Evolutionary conservation across 345 rosid species (phyloP), one percentile per base, ranked within the genome.

Genomic region (Lepidium aucheri): DNA sequence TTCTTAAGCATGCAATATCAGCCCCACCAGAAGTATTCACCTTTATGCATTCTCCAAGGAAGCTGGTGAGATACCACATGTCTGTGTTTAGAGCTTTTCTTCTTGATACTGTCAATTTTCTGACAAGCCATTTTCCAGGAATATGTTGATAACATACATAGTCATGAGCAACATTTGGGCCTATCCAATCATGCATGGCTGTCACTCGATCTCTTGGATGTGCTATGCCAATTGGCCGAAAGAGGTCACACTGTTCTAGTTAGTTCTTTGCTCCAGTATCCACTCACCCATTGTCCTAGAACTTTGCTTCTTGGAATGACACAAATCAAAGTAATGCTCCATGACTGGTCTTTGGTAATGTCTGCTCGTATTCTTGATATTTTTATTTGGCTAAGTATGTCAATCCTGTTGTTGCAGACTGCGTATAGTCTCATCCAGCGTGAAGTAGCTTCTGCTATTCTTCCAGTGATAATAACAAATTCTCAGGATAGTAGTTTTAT

Each of bases 211-310:
- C 95, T 94, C 69, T 60, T 88, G 66, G 86, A 85, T 52, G 84
- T 88, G 69, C 80, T 94, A 40, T 88, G 99, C 75, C 89, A 94
- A 78, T 80, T 94, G 56, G 88, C 95, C 58, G 97, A 94, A 81
- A 83, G 80, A 75, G 99, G 99, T 58, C 89, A 88, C 50, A 70
- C 89, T 66, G 78, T 69, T 71, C 65, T 74, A 70, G 87, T 91
- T 62, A 84, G 78, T 52, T 72, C 79, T 40, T 73, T 94, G 83
- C 91, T 94, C 16, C 82, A 86, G 63, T 83, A 82, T 79, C 96
- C 97, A 52, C 90, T 94, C 35, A 54, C 73, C 14, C 83, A 85
- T 67, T 94, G 93, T 69, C 96, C 99, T 33, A 96, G 83, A 79
- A 73, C 90, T 40, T 79, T 90, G 78, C 97, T 94, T 68, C 83